Conservation (phyloP, 306 rosid genomes). For the Cucumis cinereus region DNA sequence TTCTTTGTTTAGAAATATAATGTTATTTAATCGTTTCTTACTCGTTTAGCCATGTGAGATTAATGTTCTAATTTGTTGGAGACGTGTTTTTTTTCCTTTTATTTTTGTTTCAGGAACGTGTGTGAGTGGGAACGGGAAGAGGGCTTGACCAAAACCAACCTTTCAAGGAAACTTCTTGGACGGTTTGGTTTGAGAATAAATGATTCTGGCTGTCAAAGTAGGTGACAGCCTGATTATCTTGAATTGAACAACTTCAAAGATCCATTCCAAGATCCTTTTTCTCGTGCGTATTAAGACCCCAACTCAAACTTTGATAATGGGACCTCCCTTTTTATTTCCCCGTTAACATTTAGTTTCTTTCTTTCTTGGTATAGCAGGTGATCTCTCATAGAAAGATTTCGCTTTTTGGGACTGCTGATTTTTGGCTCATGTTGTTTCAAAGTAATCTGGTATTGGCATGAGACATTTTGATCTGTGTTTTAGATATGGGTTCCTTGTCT, state of each 20-base stretch:
- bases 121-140: constrained; percentile 7
- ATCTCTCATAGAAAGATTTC: neutral
- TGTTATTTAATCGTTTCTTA: neutral
- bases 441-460: constrained; percentile 6
- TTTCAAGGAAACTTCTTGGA: constrained; percentile 6
- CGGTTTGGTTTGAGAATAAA: neutral
- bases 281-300: constrained; percentile 6
- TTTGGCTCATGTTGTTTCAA: neutral
- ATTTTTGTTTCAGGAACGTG: neutral
- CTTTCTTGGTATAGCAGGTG: neutral
- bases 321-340: neutral
- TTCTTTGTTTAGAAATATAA: neutral
- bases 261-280: neutral
- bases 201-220: neutral
- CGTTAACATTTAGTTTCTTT: neutral
- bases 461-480: constrained; percentile 15
- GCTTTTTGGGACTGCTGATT: constrained; percentile 2
- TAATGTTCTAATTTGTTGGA: constrained; percentile 1
- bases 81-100: neutral
- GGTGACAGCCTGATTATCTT: constrained; percentile 4
- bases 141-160: neutral
- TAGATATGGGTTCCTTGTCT: constrained; percentile 56
- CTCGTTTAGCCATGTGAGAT: neutral
- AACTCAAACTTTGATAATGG: neutral
- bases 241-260: constrained; percentile 3